Conservation (phyloP, 1,139 yeast genomes). For the Insectozyma bohioensis region DNA sequence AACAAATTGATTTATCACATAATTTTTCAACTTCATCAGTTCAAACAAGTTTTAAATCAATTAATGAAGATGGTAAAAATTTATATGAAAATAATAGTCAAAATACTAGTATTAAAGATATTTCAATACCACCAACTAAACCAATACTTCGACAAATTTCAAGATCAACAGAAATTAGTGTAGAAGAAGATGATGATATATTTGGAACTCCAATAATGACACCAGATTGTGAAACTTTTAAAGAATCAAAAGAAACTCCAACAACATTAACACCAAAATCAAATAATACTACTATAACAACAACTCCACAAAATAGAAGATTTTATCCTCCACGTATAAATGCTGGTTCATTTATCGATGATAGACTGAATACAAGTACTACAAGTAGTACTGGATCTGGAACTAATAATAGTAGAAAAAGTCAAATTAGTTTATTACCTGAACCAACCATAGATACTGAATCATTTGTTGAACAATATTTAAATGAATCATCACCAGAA, state of each 20-base stretch:
- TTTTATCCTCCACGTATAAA: conserved; percentile 5
- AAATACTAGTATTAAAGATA: background rate
- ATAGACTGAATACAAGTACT: conserved; percentile 4
- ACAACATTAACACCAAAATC: background rate
- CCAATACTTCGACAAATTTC: conserved; percentile 7
- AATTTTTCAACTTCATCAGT: conserved; percentile 1
- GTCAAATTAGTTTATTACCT: conserved; percentile 11
- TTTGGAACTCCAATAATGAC: conserved; percentile 7
- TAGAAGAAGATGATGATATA: conserved; percentile 5
- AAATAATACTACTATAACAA: background rate
- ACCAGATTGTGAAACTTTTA: conserved; percentile 7
- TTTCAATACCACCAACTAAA: conserved; percentile 5
- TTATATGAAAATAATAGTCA: background rate
- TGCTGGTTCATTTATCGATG: conserved; percentile 7
- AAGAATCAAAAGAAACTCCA: conserved; percentile 5
- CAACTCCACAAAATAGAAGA: background rate
- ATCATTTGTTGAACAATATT: conserved; percentile 14
- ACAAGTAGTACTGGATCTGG: conserved; percentile 4
- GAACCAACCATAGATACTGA: conserved; percentile 15
- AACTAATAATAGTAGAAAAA: conserved; percentile 9
- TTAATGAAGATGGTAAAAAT: conserved; percentile 1
- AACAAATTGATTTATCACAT: no score
- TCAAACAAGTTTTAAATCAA: background rate
- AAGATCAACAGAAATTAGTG: conserved; percentile 6
- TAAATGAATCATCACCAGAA: conserved; percentile 11